A percentile compares a stretch with the other conserved stretches of the same genome.
phyloP scores from a whole-genome alignment of 352 stramenopile genomes.

The Saprolegnia parasitica region DNA sequence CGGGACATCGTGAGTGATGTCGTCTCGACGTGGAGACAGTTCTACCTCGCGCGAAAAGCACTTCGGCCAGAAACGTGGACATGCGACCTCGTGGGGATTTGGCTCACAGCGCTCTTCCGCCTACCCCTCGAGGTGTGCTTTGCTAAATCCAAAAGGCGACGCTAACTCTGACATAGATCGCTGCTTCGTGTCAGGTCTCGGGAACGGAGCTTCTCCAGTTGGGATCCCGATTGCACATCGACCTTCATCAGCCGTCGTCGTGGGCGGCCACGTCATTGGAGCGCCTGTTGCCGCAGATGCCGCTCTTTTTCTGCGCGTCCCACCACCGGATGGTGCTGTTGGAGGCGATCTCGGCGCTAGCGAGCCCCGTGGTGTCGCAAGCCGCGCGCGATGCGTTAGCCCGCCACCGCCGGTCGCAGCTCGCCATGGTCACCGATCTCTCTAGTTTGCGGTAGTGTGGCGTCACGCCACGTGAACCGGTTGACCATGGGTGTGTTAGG shows the following conservation, averaged over 20 bases:
- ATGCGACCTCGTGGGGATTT: slow-evolving; percentile 13
- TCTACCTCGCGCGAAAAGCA: background rate
- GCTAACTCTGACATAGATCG: background rate
- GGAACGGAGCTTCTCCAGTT: slow-evolving; percentile 11
- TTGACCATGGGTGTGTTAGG: background rate
- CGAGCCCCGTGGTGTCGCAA: slow-evolving; percentile 3
- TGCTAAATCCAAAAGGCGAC: too few relatives aligned
- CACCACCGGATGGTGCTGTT: slow-evolving; percentile 9
- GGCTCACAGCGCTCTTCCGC: slow-evolving; percentile 13
- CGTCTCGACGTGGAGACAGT: background rate
- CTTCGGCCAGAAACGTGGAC: slow-evolving; percentile 10
- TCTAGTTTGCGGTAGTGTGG: slow-evolving; percentile 2
- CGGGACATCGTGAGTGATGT: background rate
- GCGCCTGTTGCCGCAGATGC: slow-evolving; percentile 4
- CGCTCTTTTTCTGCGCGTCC: slow-evolving; percentile 23
- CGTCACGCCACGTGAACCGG: background rate
- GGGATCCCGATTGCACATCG: background rate
- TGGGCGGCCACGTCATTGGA: background rate
- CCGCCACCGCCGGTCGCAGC: slow-evolving; percentile 2
- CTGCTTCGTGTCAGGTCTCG: background rate
- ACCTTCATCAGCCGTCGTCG: background rate
- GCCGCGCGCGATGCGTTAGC: background rate
- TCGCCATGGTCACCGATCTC: background rate
- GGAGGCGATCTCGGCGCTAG: slow-evolving; percentile 6
- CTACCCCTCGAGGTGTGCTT: background rate